Evolutionary conservation across 2,329 filamentous ascomycete species (phyloP).

Genomic region (Trichoderma arundinaceum): DNA sequence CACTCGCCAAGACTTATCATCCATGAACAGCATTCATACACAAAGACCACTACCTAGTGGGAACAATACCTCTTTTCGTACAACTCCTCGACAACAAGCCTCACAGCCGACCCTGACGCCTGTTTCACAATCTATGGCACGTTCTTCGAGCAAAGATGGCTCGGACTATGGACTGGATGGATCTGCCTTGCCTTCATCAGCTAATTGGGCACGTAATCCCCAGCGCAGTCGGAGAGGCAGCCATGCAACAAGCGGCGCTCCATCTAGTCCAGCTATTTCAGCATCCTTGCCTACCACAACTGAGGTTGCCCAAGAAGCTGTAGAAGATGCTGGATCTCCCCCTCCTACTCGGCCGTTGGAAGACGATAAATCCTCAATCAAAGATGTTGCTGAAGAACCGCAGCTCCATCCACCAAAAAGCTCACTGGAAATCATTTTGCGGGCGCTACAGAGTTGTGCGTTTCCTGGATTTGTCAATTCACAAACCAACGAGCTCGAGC

Average conservation of each 20-base stretch:
- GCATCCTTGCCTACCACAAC: constrained; percentile 60
- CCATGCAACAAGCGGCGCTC: constrained; percentile 78
- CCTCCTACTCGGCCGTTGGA: constrained; percentile 14
- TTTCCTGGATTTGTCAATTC: constrained; percentile 38
- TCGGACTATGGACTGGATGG: constrained; percentile 75
- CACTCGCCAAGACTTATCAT: constrained; percentile 90
- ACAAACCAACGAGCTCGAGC: constrained; percentile 46
- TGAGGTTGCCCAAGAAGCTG: constrained; percentile 55
- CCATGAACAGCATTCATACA: constrained; percentile 87
- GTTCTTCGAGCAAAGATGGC: constrained; percentile 79
- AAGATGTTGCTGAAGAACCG: constrained; percentile 6
- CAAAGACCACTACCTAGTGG: constrained; percentile 67
- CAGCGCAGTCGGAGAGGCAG: constrained; percentile 74
- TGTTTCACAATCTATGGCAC: constrained; percentile 68
- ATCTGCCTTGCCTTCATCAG: constrained; percentile 89
- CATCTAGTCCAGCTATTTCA: constrained; percentile 80
- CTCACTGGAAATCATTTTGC: constrained; percentile 47
- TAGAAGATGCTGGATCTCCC: constrained; percentile 41
- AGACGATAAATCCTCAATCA: constrained; percentile 17
- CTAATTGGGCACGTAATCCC: constrained; percentile 84
- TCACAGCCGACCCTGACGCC: constrained; percentile 48
- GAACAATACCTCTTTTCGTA: constrained; percentile 58
- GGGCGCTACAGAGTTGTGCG: constrained; percentile 46
- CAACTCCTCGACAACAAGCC: constrained; percentile 59
- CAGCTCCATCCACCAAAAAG: constrained; percentile 34